Evolutionary conservation across 805 yeast genomes (phyloP).

Genomic region (Ogataea thermomethanolica): DNA sequence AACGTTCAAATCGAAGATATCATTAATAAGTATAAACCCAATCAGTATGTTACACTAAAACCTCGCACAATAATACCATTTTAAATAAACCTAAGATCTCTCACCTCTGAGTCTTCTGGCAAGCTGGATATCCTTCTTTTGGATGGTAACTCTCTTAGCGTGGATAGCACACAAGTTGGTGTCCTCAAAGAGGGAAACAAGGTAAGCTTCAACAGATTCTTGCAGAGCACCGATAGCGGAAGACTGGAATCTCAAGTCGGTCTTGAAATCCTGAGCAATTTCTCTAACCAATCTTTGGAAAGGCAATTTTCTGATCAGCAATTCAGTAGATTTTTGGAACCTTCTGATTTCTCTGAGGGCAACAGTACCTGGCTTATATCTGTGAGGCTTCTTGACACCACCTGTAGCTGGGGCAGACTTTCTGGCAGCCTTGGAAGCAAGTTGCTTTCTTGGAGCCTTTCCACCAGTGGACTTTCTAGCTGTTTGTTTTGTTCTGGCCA

Average conservation of each 20-base stretch:
- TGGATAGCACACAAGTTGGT: conserved; percentile 98
- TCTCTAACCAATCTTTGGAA: conserved; percentile 97
- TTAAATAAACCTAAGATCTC: conserved; percentile 55
- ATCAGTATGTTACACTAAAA: conserved; percentile 14
- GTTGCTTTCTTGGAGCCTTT: conserved; percentile 92
- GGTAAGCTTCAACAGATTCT: conserved; percentile 98
- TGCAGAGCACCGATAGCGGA: conserved; percentile 97
- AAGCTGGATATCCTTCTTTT: conserved; percentile 96
- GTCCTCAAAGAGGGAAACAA: conserved; percentile 94
- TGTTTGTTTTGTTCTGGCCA: conserved; percentile 94
- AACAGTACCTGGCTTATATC: conserved; percentile 96
- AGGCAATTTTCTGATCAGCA: conserved; percentile 92
- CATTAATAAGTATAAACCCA: conserved; percentile 17
- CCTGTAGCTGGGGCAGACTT: conserved; percentile 89
- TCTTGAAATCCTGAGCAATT: conserved; percentile 90
- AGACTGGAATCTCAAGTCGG: conserved; percentile 94
- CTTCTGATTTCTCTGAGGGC: conserved; percentile 96
- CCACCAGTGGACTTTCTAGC: conserved; percentile 96
- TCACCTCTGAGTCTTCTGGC: conserved; percentile 98
- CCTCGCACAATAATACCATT: conserved; percentile 10
- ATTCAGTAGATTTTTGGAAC: conserved; percentile 94
- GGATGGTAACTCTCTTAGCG: conserved; percentile 98
- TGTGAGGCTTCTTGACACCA: conserved; percentile 93
- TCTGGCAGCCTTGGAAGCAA: conserved; percentile 91
- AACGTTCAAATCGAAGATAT: conserved; percentile 17